A percentile compares a stretch with the other conserved stretches of the same genome.
These are phyloP conservation scores for Candida parachauliodes DNA, from an alignment of 805 yeast genomes.

Conservation along the genomic window DNA sequence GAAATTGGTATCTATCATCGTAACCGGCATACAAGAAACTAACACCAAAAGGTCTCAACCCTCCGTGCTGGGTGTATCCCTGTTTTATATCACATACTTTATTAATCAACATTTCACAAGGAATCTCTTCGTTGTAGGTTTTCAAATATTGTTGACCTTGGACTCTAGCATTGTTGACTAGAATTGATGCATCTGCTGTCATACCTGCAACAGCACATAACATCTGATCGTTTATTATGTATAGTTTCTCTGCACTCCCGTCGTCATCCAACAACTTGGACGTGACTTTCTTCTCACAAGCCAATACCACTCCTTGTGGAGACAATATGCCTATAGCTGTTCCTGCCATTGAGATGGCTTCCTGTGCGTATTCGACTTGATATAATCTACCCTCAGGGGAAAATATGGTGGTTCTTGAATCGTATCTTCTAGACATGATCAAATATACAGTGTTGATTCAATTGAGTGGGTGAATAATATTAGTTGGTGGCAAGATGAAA, in stretches of 20 bases:
- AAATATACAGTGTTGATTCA: too few species aligned
- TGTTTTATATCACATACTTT: constrained; percentile 90
- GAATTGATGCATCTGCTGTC: constrained; percentile 93
- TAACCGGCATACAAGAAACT: constrained; percentile 94
- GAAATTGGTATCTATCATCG: constrained; percentile 87
- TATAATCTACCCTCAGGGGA: constrained; percentile 98
- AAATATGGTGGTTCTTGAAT: constrained; percentile 96
- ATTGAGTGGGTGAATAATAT: too few species aligned
- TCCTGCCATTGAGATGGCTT: constrained; percentile 81
- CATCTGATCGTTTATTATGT: constrained; percentile 75
- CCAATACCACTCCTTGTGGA: constrained; percentile 85
- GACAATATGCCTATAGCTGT: constrained; percentile 78
- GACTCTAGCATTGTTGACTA: constrained; percentile 82
- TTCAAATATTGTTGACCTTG: constrained; percentile 81
- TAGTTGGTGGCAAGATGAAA: too few species aligned
- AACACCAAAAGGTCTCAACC: constrained; percentile 97
- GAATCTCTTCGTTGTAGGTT: constrained; percentile 86
- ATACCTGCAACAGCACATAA: constrained; percentile 97
- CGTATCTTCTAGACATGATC: constrained; percentile 91
- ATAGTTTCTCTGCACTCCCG: constrained; percentile 88
- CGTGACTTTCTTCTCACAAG: constrained; percentile 95
- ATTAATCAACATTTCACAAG: constrained; percentile 88
- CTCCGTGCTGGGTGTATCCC: constrained; percentile 98
- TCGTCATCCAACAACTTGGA: constrained; percentile 91
- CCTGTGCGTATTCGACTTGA: constrained; percentile 96